phyloP scores from a whole-genome alignment of 352 stramenopile genomes.

The Stramenopiles sp. region DNA sequence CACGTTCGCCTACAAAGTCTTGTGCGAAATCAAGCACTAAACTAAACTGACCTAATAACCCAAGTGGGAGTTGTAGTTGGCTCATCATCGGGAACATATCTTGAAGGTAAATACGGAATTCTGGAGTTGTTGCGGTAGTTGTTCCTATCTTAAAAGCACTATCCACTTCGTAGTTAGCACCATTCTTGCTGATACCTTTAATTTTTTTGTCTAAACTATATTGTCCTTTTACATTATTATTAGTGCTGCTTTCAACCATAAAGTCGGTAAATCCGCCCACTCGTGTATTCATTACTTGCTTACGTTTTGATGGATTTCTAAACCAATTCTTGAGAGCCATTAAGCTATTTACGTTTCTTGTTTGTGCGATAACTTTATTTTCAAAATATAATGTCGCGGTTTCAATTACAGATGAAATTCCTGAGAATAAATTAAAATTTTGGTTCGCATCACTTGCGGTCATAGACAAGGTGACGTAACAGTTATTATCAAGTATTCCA shows the following conservation, averaged over 20 bases:
- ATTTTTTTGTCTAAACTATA: not conserved
- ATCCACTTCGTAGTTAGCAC: not conserved
- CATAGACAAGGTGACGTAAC: not conserved
- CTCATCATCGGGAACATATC: not conserved
- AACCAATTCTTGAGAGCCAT: not conserved
- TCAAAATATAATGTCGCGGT: not conserved
- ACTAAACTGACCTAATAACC: not conserved
- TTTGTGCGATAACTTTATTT: not conserved
- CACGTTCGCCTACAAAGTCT: not conserved
- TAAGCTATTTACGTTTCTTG: not conserved
- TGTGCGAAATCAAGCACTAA: not conserved
- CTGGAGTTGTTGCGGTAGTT: not conserved
- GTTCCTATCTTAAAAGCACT: not conserved
- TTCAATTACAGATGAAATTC: not conserved
- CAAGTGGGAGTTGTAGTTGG: not conserved
- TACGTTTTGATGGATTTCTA: not conserved
- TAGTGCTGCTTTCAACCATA: not conserved
- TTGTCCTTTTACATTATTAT: not conserved
- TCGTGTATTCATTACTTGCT: not conserved
- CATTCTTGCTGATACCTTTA: not conserved
- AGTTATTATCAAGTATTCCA: not conserved
- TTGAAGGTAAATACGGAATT: not conserved
- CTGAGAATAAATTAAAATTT: not conserved
- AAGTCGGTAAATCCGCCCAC: not conserved
- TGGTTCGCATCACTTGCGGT: not conserved